Evolutionary conservation across 202 grass and related monocot species (phyloP).

Genomic region (Carex sylvatica): DNA sequence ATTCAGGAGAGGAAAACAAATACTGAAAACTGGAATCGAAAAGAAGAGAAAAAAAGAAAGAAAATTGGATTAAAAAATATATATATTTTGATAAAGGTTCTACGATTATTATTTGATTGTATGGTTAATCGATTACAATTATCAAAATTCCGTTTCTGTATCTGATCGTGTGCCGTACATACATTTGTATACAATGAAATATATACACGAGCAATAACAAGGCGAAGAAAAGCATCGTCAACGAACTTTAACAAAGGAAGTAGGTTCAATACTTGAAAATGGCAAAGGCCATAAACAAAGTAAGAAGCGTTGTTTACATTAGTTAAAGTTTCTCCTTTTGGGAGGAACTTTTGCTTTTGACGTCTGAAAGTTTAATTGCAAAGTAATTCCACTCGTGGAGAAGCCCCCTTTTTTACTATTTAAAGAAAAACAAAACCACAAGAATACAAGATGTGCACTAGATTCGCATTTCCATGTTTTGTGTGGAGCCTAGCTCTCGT

Average conservation of each 20-base stretch:
- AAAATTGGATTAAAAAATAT: too few relatives aligned
- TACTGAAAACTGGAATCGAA: too few relatives aligned
- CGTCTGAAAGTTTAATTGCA: conserved; percentile 14
- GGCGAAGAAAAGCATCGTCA: not conserved
- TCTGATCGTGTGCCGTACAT: too few relatives aligned
- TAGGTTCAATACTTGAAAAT: not conserved
- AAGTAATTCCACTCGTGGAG: conserved; percentile 4
- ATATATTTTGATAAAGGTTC: too few relatives aligned
- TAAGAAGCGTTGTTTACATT: not conserved
- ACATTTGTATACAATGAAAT: too few relatives aligned
- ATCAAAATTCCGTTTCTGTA: too few relatives aligned
- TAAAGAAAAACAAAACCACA: not conserved
- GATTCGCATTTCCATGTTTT: not conserved
- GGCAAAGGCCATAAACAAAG: not conserved
- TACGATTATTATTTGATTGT: too few relatives aligned
- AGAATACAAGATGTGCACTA: not conserved
- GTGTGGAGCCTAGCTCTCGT: not conserved
- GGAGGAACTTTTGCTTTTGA: conserved; percentile 26
- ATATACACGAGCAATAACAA: too few relatives aligned
- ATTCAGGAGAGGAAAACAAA: too few relatives aligned
- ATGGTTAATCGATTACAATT: too few relatives aligned
- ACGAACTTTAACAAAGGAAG: not conserved
- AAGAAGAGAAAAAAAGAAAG: too few relatives aligned
- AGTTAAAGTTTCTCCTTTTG: conserved; percentile 26
- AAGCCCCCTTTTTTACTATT: not conserved